A percentile compares a stretch with the other conserved stretches of the same genome.
These are phyloP conservation scores for Macrotyloma uniflorum DNA, from an alignment of 306 rosid species.

Conservation along the genomic window DNA sequence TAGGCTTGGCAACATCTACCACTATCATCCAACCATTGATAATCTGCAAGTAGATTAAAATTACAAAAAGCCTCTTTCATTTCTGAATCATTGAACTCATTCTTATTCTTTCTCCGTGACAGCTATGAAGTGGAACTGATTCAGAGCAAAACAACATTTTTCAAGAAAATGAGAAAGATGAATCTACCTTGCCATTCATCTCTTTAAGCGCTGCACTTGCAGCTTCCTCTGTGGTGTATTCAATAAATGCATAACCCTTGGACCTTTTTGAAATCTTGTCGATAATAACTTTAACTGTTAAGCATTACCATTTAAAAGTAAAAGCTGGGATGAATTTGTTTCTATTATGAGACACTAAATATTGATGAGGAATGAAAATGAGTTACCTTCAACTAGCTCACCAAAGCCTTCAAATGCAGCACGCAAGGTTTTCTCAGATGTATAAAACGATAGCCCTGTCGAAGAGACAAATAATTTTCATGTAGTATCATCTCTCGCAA, in stretches of 20 bases:
- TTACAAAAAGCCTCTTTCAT: slow-evolving; percentile 31
- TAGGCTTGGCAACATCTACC: slow-evolving; percentile 82
- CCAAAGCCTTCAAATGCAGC: slow-evolving; percentile 87
- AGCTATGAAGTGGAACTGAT: not conserved
- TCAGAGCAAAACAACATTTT: not conserved
- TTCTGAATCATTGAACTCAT: not conserved
- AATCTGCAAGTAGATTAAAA: slow-evolving; percentile 55
- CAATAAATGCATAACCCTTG: slow-evolving; percentile 91
- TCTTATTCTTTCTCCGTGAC: slow-evolving; percentile 11
- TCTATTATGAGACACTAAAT: not conserved
- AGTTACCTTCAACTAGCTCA: slow-evolving; percentile 79
- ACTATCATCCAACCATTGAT: slow-evolving; percentile 97
- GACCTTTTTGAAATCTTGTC: slow-evolving; percentile 96
- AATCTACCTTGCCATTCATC: slow-evolving; percentile 89
- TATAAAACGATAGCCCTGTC: slow-evolving; percentile 69
- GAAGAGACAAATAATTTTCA: slow-evolving; percentile 24
- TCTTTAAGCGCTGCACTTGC: slow-evolving; percentile 83
- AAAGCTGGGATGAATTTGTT: not conserved
- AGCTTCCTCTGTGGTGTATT: slow-evolving; percentile 83
- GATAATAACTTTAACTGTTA: slow-evolving; percentile 76
- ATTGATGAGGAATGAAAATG: not conserved
- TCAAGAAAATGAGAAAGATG: slow-evolving; percentile 3
- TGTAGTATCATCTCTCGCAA: slow-evolving; percentile 1
- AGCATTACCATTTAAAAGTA: slow-evolving; percentile 37
- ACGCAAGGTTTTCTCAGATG: slow-evolving; percentile 84